Evolutionary conservation across 257 asterid species (phyloP).

Genomic region (Pogostemon cablin): DNA sequence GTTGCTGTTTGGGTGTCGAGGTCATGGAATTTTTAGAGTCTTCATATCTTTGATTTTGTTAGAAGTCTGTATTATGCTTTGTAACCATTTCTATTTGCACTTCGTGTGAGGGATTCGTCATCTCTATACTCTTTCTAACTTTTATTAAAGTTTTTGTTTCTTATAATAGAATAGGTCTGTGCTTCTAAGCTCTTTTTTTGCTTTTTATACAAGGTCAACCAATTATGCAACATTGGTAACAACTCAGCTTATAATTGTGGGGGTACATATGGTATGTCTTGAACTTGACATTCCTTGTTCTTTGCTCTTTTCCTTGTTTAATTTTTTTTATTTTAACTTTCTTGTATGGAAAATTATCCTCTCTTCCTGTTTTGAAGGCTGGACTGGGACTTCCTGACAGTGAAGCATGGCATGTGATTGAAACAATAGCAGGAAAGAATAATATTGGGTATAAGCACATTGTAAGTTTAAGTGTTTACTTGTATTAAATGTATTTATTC

Average conservation of each 20-base stretch:
- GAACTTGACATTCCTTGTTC: constrained; percentile 24
- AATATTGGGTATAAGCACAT: constrained; percentile 91
- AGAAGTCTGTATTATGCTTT: too few species aligned
- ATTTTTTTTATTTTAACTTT: constrained; percentile 1
- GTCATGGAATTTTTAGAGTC: too few species aligned
- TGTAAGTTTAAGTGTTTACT: constrained; percentile 52
- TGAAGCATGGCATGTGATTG: constrained; percentile 93
- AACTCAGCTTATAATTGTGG: constrained; percentile 78
- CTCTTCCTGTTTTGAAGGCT: constrained; percentile 60
- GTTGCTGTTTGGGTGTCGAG: too few species aligned
- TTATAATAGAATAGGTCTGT: constrained; percentile 2
- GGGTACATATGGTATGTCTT: constrained; percentile 80
- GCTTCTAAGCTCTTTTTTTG: constrained; percentile 24
- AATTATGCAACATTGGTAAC: constrained; percentile 92
- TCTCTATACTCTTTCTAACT: too few species aligned
- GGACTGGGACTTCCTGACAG: constrained; percentile 92
- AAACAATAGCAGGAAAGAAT: constrained; percentile 93
- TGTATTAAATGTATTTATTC: constrained; percentile 28
- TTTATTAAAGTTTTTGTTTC: not conserved
- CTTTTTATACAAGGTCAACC: constrained; percentile 68
- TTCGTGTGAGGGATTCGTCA: too few species aligned
- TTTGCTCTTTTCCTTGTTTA: constrained; percentile 19
- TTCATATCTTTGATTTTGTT: too few species aligned
- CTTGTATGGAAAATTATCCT: constrained; percentile 34
- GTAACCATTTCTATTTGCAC: too few species aligned